Evolutionary conservation across 2,329 filamentous ascomycete genomes (phyloP).

Genomic region (Samsoniella hepiali): DNA sequence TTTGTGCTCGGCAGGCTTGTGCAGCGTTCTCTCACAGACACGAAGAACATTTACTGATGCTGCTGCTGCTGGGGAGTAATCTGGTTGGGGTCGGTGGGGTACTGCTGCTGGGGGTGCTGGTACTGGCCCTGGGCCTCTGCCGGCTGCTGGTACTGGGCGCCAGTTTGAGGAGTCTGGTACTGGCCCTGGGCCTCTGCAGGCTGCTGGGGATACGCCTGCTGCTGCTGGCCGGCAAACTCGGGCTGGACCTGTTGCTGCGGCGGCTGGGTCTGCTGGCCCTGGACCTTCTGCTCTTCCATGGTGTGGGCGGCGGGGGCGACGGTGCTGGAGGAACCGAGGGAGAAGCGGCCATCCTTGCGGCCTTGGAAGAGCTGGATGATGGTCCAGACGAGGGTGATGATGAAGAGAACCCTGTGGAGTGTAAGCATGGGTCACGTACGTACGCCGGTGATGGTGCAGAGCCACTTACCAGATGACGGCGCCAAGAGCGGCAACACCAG

Average conservation of each 20-base stretch:
- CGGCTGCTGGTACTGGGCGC: slow-evolving; percentile 1
- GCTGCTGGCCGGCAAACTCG: slow-evolving; percentile 24
- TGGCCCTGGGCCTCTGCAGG: slow-evolving; percentile 15
- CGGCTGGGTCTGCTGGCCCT: slow-evolving; percentile 28
- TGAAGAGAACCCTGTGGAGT: slow-evolving; percentile 36
- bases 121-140: slow-evolving; percentile 10
- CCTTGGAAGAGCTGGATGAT: slow-evolving; percentile 34
- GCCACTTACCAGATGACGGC: slow-evolving; percentile 40
- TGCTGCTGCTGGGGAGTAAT: slow-evolving; percentile 24
- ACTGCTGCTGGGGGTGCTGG: slow-evolving; percentile 8
- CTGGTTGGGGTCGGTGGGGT: slow-evolving; percentile 10
- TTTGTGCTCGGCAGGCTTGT: too few relatives aligned
- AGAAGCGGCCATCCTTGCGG: slow-evolving; percentile 39
- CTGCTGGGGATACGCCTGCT: slow-evolving; percentile 17
- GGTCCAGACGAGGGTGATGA: slow-evolving; percentile 36
- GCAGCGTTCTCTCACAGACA: not conserved
- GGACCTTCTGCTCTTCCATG: slow-evolving; percentile 30
- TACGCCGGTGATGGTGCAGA: too few relatives aligned
- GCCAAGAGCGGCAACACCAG: slow-evolving; percentile 42
- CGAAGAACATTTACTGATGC: not conserved
- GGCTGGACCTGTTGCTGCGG: slow-evolving; percentile 22
- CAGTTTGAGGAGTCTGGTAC: slow-evolving; percentile 6
- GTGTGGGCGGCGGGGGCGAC: slow-evolving; percentile 27
- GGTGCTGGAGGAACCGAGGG: slow-evolving; percentile 17
- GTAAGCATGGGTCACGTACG: not conserved